phyloP scores from a whole-genome alignment of 768 basidiomycete species.

The Filobasidium floriforme region DNA sequence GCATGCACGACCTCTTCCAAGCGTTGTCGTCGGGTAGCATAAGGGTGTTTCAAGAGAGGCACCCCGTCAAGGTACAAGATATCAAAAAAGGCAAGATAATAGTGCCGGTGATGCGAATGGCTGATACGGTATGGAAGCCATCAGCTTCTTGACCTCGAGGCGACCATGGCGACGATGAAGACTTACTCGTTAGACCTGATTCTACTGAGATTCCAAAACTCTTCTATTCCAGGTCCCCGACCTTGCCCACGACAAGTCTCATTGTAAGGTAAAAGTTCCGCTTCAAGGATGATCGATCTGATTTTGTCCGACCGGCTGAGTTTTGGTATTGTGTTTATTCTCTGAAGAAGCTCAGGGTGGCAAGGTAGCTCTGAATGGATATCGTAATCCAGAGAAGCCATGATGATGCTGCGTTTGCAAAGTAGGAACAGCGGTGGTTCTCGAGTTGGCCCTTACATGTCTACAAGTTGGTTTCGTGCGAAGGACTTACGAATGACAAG shows the following conservation, averaged over 20 bases:
- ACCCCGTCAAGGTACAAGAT: slow-evolving; percentile 61
- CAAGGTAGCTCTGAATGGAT: background rate
- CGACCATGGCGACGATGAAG: too few species aligned
- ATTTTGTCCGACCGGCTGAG: background rate
- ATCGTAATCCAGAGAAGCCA: slow-evolving; percentile 52
- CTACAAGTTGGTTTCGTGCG: background rate
- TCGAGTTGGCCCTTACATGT: background rate
- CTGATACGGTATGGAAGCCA: background rate
- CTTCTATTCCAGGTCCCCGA: slow-evolving; percentile 55
- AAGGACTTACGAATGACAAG: slow-evolving; percentile 51
- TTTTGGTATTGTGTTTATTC: slow-evolving; percentile 14
- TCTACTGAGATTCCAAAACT: slow-evolving; percentile 49
- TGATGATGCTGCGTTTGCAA: slow-evolving; percentile 47
- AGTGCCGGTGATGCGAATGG: slow-evolving; percentile 47
- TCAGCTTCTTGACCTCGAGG: background rate
- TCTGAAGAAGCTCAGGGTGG: background rate
- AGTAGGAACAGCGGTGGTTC: background rate
- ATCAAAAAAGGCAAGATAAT: slow-evolving; percentile 83
- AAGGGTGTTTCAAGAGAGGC: slow-evolving; percentile 55
- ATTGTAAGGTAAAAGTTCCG: slow-evolving; percentile 82
- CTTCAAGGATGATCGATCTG: slow-evolving; percentile 56
- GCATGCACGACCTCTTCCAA: slow-evolving; percentile 55
- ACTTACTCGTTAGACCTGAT: background rate
- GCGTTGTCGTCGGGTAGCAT: slow-evolving; percentile 56
- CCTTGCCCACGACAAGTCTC: slow-evolving; percentile 47